These are phyloP conservation scores for Trichoderma sp. DNA, from an alignment of 2,329 filamentous ascomycete genomes.

Conservation along the genomic window DNA sequence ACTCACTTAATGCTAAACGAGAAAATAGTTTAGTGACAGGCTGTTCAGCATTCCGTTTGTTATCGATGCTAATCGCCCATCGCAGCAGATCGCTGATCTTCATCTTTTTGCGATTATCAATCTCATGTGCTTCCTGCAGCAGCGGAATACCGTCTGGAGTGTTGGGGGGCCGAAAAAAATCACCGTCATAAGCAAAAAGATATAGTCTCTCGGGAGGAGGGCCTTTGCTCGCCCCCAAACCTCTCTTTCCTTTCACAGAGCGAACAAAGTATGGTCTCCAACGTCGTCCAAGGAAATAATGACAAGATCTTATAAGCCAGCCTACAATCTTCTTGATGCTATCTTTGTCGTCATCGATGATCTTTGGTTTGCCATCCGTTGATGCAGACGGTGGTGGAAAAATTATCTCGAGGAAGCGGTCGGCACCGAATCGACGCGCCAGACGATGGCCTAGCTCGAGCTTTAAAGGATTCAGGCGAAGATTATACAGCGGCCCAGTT, in stretches of 20 bases:
- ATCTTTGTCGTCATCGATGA: conserved; percentile 37
- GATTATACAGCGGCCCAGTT: conserved; percentile 45
- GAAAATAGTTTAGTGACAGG: conserved; percentile 59
- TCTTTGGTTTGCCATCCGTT: conserved; percentile 30
- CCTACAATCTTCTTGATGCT: conserved; percentile 36
- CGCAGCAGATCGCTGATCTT: conserved; percentile 47
- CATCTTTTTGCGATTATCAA: conserved; percentile 38
- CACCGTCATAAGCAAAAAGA: conserved; percentile 58
- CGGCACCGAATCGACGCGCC: conserved; percentile 56
- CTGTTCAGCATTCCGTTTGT: conserved; percentile 47
- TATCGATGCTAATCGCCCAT: conserved; percentile 52
- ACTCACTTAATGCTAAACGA: conserved; percentile 55
- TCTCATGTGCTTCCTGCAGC: conserved; percentile 31
- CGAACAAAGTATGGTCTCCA: conserved; percentile 54
- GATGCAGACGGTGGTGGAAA: conserved; percentile 47
- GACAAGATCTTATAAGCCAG: conserved; percentile 37
- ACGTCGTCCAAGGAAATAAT: conserved; percentile 48
- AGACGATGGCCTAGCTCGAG: conserved; percentile 55
- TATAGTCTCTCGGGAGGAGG: conserved; percentile 40
- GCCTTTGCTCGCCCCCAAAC: conserved; percentile 34
- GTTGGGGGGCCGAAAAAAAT: conserved; percentile 39
- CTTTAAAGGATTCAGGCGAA: conserved; percentile 52
- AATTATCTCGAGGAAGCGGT: conserved; percentile 59
- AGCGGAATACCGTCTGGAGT: conserved; percentile 29
- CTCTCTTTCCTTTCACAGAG: conserved; percentile 41